phyloP scores from a whole-genome alignment of 2,329 filamentous ascomycete species.

The Trichoderma atroviride region DNA sequence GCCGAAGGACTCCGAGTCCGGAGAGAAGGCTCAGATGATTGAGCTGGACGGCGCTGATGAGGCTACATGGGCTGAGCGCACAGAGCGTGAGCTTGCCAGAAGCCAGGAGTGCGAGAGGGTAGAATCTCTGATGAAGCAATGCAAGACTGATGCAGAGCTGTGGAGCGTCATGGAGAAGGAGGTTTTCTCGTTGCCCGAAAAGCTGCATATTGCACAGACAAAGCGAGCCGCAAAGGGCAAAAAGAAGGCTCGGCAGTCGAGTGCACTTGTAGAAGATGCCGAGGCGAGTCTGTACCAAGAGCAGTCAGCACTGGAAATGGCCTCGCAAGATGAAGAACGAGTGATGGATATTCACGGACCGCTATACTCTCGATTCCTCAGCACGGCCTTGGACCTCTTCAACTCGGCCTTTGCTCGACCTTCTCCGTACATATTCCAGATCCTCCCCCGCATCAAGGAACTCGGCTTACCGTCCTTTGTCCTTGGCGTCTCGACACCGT shows the following conservation, averaged over 20 bases:
- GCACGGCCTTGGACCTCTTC: constrained; percentile 59
- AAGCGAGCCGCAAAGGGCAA: constrained; percentile 26
- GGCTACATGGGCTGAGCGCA: constrained; percentile 41
- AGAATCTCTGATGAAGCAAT: constrained; percentile 55
- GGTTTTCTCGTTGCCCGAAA: constrained; percentile 63
- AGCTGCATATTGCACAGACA: constrained; percentile 54
- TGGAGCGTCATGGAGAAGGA: constrained; percentile 69
- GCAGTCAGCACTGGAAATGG: constrained; percentile 1
- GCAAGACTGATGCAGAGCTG: constrained; percentile 63
- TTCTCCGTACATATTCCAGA: constrained; percentile 60
- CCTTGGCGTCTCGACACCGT: constrained; percentile 67
- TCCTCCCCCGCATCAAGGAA: constrained; percentile 68
- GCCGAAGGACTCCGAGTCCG: constrained; percentile 32
- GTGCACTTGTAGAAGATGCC: constrained; percentile 21
- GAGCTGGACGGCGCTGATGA: constrained; percentile 39
- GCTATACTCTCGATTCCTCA: constrained; percentile 65
- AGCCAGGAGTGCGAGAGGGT: constrained; percentile 55
- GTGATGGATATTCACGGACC: constrained; percentile 62
- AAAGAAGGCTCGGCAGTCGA: constrained; percentile 25
- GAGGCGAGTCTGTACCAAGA: constrained; percentile 21
- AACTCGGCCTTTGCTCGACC: constrained; percentile 58
- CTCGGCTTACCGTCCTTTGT: constrained; percentile 71
- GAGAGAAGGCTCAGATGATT: constrained; percentile 31
- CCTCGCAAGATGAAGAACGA: constrained; percentile 35
- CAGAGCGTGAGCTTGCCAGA: constrained; percentile 43